A percentile compares a stretch with the other conserved stretches of the same genome.
These are phyloP conservation scores for barley (Hordeum vulgare) DNA, from an alignment of 176 grass and related monocot species.

Conservation along the genomic window MorexV3_pseudomolecules_assembly NC_058519.1:44501633-44502132, in stretches of 20 bases:
- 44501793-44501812: slow-evolving; percentile 59
- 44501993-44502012: neutral
- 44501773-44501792: slow-evolving; percentile 74
- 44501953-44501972: neutral
- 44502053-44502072: slow-evolving; percentile 48
- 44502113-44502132: slow-evolving; percentile 49
- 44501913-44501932: slow-evolving; percentile 24
- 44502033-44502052: slow-evolving; percentile 66
- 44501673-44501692: neutral
- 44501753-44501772: neutral
- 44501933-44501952: slow-evolving; percentile 11
- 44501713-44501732: neutral
- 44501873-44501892: slow-evolving; percentile 82
- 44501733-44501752: neutral
- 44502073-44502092: slow-evolving; percentile 72
- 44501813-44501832: slow-evolving; percentile 94
- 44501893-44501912: slow-evolving; percentile 62
- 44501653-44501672: neutral
- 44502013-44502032: slow-evolving; percentile 73
- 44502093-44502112: slow-evolving; percentile 82
- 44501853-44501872: slow-evolving; percentile 80
- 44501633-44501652: neutral
- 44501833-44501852: slow-evolving; percentile 55
- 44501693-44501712: neutral
- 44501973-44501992: neutral